These are phyloP conservation scores for Eucalyptus shirleyi DNA, from an alignment of 345 rosid genomes.

Conservation along the genomic window DNA sequence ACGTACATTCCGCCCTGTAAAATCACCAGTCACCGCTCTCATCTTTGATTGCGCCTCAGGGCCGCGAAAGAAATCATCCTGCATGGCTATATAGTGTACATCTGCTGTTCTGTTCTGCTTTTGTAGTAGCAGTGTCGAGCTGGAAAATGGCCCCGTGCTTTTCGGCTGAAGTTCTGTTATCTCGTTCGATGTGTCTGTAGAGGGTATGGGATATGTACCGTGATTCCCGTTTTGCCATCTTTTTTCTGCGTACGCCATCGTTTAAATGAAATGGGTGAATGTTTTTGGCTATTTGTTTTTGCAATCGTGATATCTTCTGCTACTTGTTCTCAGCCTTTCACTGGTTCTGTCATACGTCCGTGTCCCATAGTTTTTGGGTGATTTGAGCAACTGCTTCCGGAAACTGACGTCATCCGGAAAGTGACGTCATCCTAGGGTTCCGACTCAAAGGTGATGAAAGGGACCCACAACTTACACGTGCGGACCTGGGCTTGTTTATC, in stretches of 20 bases:
- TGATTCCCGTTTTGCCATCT: neutral
- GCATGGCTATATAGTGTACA: neutral
- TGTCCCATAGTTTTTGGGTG: neutral
- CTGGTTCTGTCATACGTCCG: neutral
- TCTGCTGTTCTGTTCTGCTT: neutral
- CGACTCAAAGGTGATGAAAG: no score
- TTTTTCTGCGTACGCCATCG: neutral
- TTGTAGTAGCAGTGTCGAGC: neutral
- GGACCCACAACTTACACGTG: no score
- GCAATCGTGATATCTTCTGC: neutral
- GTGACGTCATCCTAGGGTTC: neutral
- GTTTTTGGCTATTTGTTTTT: no score
- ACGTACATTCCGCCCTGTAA: neutral
- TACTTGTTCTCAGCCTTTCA: neutral
- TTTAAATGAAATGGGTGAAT: neutral
- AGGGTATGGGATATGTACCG: neutral
- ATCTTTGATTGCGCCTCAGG: neutral
- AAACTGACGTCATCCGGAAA: no score
- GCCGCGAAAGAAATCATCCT: neutral
- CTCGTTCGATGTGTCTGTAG: neutral
- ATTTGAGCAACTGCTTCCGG: neutral
- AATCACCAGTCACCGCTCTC: neutral
- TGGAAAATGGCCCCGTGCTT: neutral
- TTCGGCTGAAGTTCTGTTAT: neutral
- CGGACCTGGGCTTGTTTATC: no score